Conservation (phyloP, 2,329 filamentous ascomycete species). For the Blumeria graminis region DNA sequence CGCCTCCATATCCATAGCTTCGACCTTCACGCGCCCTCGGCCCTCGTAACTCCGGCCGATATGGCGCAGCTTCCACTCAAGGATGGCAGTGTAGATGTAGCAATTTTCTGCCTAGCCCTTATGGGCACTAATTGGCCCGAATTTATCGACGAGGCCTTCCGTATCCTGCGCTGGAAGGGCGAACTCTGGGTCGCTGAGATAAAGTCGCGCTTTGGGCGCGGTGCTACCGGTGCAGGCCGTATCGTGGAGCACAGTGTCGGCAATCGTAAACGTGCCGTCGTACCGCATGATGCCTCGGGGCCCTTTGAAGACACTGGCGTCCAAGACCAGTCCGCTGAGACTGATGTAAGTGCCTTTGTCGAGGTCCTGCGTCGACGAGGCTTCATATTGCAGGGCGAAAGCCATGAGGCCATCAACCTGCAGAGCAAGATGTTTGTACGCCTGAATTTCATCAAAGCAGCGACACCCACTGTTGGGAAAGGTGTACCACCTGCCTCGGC, state of each 20-base stretch:
- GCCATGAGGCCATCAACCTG: slow-evolving; percentile 41
- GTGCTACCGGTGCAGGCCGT: slow-evolving; percentile 21
- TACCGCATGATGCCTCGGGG: slow-evolving; percentile 29
- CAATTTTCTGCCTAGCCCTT: slow-evolving; percentile 83
- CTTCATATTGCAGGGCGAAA: slow-evolving; percentile 54
- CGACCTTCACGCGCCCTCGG: slow-evolving; percentile 57
- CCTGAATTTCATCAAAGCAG: slow-evolving; percentile 83
- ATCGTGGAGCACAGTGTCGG: slow-evolving; percentile 50
- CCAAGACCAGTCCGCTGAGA: slow-evolving; percentile 41
- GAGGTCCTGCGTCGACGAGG: slow-evolving; percentile 59
- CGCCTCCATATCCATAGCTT: slow-evolving; percentile 59
- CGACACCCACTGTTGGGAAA: slow-evolving; percentile 52
- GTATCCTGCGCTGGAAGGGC: slow-evolving; percentile 75
- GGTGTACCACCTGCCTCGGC: slow-evolving; percentile 20
- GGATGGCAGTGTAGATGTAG: slow-evolving; percentile 57
- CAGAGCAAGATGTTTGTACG: slow-evolving; percentile 96
- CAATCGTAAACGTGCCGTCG: slow-evolving; percentile 26
- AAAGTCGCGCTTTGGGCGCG: slow-evolving; percentile 64
- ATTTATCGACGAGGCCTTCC: slow-evolving; percentile 88
- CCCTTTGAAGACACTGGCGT: slow-evolving; percentile 48
- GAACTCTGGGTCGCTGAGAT: slow-evolving; percentile 97
- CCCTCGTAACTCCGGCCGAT: slow-evolving; percentile 67
- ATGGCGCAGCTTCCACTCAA: slow-evolving; percentile 60
- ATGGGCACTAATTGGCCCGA: slow-evolving; percentile 99
- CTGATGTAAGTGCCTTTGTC: slow-evolving; percentile 70